phyloP scores from a whole-genome alignment of 257 asterid species.

The Linaria vulgaris region DNA sequence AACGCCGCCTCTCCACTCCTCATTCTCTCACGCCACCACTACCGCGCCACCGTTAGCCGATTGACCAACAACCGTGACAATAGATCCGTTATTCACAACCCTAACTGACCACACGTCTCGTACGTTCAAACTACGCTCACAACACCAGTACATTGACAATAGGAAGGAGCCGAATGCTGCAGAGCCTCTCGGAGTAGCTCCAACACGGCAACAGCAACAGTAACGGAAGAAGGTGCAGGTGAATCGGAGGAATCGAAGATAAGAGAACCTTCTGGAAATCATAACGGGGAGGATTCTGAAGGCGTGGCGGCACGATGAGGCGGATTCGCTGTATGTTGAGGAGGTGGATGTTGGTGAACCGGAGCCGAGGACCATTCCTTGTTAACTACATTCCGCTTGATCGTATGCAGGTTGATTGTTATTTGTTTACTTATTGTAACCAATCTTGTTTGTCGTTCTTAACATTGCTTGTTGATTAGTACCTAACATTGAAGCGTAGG shows the following conservation, averaged over 20 bases:
- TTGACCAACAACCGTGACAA: too few species aligned
- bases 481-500: background rate
- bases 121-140: too few species aligned
- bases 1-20: too few species aligned
- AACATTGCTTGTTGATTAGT: background rate
- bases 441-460: background rate
- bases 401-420: constrained; percentile 57
- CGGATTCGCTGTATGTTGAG: constrained; percentile 96
- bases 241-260: constrained; percentile 28
- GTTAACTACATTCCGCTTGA: constrained; percentile 69
- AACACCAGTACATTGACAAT: background rate
- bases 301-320: constrained; percentile 92
- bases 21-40: too few species aligned
- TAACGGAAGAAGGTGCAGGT: constrained; percentile 23
- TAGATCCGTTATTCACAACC: too few species aligned
- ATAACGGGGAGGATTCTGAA: constrained; percentile 71
- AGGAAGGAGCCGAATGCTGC: background rate
- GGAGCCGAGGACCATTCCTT: constrained; percentile 77
- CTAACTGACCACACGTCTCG: too few species aligned
- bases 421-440: background rate
- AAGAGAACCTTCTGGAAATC: constrained; percentile 70
- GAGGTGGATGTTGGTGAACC: constrained; percentile 93
- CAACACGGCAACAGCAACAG: background rate
- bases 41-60: too few species aligned
- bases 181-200: background rate